Conservation (phyloP, 176 grass and related monocot species). For the Lolium multiflorum region DNA sequence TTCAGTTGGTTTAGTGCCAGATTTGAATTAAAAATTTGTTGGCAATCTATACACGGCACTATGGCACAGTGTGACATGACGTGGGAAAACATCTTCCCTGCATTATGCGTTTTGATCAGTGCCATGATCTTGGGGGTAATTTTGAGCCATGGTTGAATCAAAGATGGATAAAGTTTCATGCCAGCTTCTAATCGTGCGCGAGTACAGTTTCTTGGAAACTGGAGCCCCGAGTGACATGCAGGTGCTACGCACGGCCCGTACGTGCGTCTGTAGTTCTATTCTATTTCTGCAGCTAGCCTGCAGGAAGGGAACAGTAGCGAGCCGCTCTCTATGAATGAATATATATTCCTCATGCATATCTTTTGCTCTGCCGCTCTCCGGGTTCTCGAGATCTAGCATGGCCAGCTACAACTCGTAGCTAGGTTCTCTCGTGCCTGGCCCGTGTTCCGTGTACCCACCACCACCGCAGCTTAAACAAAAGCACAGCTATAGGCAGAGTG, state of each 20-base stretch:
- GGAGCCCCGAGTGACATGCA: constrained; percentile 20
- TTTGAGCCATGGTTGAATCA: not conserved
- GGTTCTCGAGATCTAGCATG: constrained; percentile 22
- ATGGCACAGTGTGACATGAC: not conserved
- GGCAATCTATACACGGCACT: not conserved
- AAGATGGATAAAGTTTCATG: constrained; percentile 3
- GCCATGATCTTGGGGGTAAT: not conserved
- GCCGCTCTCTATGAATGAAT: constrained; percentile 35
- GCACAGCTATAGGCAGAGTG: not conserved
- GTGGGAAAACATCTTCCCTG: not conserved
- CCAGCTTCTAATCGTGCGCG: not conserved
- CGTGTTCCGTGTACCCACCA: constrained; percentile 5
- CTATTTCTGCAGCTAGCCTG: not conserved
- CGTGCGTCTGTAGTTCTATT: constrained; percentile 43
- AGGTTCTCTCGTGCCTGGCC: not conserved
- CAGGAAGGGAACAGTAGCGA: constrained; percentile 39
- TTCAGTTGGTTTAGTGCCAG: not conserved
- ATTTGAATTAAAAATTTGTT: not conserved
- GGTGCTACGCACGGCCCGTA: not conserved
- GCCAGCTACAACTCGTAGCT: constrained; percentile 42
- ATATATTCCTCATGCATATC: constrained; percentile 33
- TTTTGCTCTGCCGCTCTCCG: constrained; percentile 29
- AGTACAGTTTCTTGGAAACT: constrained; percentile 54
- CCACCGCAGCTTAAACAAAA: constrained; percentile 38
- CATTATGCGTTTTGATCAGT: not conserved